These are phyloP conservation scores for Microcos paniculata DNA, from an alignment of 345 rosid species.

Conservation along the genomic window DNA sequence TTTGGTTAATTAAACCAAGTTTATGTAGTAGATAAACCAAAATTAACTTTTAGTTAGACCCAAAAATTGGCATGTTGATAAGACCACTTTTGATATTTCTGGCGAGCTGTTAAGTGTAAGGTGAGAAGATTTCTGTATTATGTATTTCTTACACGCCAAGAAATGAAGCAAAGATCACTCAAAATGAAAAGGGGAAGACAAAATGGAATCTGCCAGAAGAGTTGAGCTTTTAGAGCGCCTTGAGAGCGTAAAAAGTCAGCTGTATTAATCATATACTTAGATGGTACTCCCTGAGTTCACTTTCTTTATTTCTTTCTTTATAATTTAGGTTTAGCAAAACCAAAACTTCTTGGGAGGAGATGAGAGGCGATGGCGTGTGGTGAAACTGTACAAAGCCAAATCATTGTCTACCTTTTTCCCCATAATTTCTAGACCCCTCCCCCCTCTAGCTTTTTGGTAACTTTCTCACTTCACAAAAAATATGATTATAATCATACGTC, in stretches of 20 bases:
- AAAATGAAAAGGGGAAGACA: neutral
- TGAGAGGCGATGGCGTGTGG: slow-evolving; percentile 2
- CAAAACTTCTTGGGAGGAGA: neutral
- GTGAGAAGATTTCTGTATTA: neutral
- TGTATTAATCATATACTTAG: no score
- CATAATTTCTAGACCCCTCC: neutral
- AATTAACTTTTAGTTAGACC: neutral
- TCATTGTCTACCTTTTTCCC: neutral
- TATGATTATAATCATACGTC: neutral
- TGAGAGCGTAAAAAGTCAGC: neutral
- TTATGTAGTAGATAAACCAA: neutral
- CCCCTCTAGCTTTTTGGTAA: neutral
- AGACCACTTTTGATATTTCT: slow-evolving; percentile 2
- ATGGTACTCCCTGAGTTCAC: neutral
- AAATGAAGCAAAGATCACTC: neutral
- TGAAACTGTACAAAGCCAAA: neutral
- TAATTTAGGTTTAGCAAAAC: neutral
- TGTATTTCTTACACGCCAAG: slow-evolving; percentile 12
- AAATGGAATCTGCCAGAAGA: slow-evolving; percentile 4
- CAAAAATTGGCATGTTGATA: slow-evolving; percentile 4
- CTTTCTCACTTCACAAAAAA: neutral
- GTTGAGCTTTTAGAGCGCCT: neutral
- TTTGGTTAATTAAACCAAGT: no score
- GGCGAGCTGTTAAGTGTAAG: neutral
- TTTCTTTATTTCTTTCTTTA: neutral